Conservation (phyloP, 805 yeast species). For the Yarrowia phangngaensis region DNA sequence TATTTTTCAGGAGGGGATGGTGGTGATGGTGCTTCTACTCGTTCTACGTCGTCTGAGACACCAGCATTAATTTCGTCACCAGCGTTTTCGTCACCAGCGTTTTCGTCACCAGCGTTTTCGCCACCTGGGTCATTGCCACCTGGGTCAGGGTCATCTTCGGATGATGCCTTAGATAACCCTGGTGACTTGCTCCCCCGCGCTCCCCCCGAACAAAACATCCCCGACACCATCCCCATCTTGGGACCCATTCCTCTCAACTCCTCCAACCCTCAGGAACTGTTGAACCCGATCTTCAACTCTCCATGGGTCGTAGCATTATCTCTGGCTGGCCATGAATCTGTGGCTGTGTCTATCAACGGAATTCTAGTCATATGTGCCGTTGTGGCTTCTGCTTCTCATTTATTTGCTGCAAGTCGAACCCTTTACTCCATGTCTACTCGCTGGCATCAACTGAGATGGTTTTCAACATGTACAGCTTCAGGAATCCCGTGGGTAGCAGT, state of each 20-base stretch:
- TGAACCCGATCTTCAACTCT: constrained; percentile 29
- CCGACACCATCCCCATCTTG: too few relatives aligned
- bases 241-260: constrained; percentile 50
- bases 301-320: constrained; percentile 56
- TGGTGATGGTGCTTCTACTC: too few relatives aligned
- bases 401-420: constrained; percentile 60
- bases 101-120: too few relatives aligned
- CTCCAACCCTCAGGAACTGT: constrained; percentile 36
- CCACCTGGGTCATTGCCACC: too few relatives aligned
- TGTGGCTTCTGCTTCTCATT: constrained; percentile 54
- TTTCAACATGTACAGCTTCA: constrained; percentile 54
- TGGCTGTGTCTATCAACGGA: constrained; percentile 52
- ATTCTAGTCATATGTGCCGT: constrained; percentile 53
- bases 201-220: too few relatives aligned
- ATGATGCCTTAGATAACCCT: too few relatives aligned
- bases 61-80: too few relatives aligned
- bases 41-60: too few relatives aligned
- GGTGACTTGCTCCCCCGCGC: too few relatives aligned
- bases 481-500: constrained; percentile 78
- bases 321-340: constrained; percentile 49
- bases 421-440: constrained; percentile 53
- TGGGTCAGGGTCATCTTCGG: too few relatives aligned
- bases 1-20: too few relatives aligned
- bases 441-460: constrained; percentile 58
- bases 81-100: too few relatives aligned